Evolutionary conservation across 2,329 filamentous ascomycete genomes (phyloP).

Genomic region (Stemphylium beticola): DNA sequence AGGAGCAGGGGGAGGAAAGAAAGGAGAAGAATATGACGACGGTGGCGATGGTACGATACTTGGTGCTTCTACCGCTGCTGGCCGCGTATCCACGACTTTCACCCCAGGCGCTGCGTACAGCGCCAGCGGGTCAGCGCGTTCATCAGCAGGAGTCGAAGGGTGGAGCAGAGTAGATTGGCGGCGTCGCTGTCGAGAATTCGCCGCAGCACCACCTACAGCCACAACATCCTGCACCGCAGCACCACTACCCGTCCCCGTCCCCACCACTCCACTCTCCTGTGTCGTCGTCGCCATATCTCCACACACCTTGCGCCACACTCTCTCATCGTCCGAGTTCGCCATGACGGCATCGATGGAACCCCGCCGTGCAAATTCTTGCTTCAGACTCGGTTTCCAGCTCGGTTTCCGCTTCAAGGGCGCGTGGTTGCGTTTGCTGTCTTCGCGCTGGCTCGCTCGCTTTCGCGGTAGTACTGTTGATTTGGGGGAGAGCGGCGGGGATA

Average conservation of each 20-base stretch:
- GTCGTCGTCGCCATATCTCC: not conserved
- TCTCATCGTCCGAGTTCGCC: conserved; percentile 12
- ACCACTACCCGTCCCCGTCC: not conserved
- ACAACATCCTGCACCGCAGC: no score
- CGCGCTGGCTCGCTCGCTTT: conserved; percentile 4
- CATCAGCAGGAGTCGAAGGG: conserved; percentile 8
- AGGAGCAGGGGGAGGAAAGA: no score
- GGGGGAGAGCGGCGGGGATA: conserved; percentile 23
- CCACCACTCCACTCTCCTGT: not conserved
- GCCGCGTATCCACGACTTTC: not conserved
- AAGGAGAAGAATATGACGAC: no score
- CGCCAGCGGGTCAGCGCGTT: not conserved
- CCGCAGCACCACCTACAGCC: not conserved
- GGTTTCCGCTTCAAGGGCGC: conserved; percentile 20
- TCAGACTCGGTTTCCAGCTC: conserved; percentile 36
- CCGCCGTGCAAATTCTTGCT: conserved; percentile 22
- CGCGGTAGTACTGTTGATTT: conserved; percentile 13
- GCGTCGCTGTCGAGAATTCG: not conserved
- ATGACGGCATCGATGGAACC: conserved; percentile 18
- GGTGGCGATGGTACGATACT: no score
- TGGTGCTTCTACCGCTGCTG: not conserved
- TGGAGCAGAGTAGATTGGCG: conserved; percentile 13
- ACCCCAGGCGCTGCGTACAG: not conserved
- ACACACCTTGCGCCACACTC: not conserved
- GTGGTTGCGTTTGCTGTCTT: conserved; percentile 16